These are phyloP conservation scores for Gynostemma pentaphyllum DNA, from an alignment of 306 rosid genomes.

Conservation along the genomic window DNA sequence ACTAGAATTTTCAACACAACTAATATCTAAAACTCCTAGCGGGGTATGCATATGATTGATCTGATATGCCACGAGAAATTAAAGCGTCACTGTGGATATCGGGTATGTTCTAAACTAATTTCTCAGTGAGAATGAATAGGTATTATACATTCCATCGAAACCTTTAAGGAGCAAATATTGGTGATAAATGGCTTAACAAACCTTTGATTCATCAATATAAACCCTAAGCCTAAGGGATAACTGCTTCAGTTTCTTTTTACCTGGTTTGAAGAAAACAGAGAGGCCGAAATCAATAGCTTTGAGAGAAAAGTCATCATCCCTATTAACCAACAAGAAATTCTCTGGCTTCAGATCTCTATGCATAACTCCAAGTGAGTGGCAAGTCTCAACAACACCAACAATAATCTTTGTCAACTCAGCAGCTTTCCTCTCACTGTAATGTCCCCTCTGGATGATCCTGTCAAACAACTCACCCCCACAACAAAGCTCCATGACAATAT, in stretches of 20 bases:
- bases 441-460: constrained; percentile 66
- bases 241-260: constrained; percentile 14
- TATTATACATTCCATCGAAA: neutral
- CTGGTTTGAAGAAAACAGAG: constrained; percentile 74
- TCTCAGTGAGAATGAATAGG: neutral
- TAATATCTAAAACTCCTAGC: neutral
- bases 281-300: constrained; percentile 80
- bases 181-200: neutral
- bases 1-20: constrained; percentile 1
- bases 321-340: constrained; percentile 62
- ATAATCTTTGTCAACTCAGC: constrained; percentile 65
- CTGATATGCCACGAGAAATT: neutral
- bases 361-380: constrained; percentile 77
- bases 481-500: constrained; percentile 74
- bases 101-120: no score
- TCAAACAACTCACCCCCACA: constrained; percentile 72
- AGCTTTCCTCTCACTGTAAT: constrained; percentile 62
- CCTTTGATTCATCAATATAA: neutral
- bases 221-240: neutral
- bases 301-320: constrained; percentile 69
- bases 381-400: constrained; percentile 66
- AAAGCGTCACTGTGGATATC: neutral
- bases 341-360: constrained; percentile 77
- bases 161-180: neutral
- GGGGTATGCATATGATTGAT: constrained; percentile 1